These are phyloP conservation scores for Saturnispora mendoncae DNA, from an alignment of 805 yeast genomes.

Conservation along the genomic window DNA sequence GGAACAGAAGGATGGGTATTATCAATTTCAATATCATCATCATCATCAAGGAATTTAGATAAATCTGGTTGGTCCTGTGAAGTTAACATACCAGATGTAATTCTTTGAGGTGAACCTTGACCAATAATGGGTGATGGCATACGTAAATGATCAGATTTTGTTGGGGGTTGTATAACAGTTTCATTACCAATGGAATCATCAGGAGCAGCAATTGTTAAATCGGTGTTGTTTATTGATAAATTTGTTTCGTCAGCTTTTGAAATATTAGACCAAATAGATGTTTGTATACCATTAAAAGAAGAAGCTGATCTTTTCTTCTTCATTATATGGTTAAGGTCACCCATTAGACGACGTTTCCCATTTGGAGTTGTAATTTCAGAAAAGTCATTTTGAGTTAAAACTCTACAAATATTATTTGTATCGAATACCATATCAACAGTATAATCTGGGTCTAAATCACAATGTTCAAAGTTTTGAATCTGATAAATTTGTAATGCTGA, in stretches of 20 bases:
- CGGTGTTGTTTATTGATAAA: constrained; percentile 4
- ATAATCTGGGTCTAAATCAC: constrained; percentile 78
- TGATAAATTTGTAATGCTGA: constrained; percentile 46
- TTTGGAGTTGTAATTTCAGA: constrained; percentile 3
- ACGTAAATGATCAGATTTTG: constrained; percentile 20
- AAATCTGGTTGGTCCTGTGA: constrained; percentile 26
- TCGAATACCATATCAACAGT: constrained; percentile 56
- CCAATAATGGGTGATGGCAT: constrained; percentile 27
- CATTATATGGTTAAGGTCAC: constrained; percentile 24
- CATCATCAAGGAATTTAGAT: constrained; percentile 22
- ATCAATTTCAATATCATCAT: constrained; percentile 13
- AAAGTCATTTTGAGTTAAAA: constrained; percentile 35
- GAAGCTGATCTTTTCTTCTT: constrained; percentile 26
- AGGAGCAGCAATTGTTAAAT: constrained; percentile 13
- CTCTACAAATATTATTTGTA: constrained; percentile 38
- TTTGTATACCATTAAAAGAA: constrained; percentile 8
- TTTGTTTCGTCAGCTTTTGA: constrained; percentile 10
- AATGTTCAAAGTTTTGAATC: constrained; percentile 56
- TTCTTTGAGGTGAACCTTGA: constrained; percentile 29
- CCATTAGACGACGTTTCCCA: constrained; percentile 20
- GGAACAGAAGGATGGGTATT: constrained; percentile 24
- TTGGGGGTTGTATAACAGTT: constrained; percentile 18
- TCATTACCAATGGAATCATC: constrained; percentile 10
- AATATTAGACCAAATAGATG: constrained; percentile 19
- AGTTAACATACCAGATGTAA: constrained; percentile 31